Conservation (phyloP, 768 basidiomycete genomes). For the Pleurotus salmoneostramineus region DNA sequence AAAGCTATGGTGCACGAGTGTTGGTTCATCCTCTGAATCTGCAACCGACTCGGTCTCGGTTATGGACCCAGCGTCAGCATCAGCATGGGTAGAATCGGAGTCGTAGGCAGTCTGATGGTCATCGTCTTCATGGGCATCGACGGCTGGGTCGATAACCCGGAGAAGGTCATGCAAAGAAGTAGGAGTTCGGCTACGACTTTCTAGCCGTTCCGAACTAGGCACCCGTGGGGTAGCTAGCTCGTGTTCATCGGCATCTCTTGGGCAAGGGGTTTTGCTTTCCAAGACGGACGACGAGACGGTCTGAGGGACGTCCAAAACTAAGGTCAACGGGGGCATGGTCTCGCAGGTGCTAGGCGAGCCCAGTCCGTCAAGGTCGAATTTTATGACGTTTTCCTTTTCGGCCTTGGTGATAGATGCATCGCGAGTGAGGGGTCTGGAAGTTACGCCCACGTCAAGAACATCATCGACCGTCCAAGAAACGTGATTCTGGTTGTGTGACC, state of each 20-base stretch:
- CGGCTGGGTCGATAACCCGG: neutral
- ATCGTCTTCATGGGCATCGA: neutral
- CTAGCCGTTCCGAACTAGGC: neutral
- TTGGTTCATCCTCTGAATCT: neutral
- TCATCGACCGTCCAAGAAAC: neutral
- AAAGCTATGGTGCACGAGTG: neutral
- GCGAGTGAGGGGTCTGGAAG: neutral
- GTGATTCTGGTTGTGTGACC: conserved; percentile 14
- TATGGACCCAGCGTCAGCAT: neutral
- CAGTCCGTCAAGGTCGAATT: neutral
- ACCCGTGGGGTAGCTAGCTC: neutral
- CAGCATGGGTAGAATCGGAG: neutral
- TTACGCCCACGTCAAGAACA: neutral
- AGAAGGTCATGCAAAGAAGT: conserved; percentile 2
- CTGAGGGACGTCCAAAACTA: neutral
- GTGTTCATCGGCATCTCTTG: neutral
- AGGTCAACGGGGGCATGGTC: neutral
- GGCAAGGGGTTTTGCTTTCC: neutral
- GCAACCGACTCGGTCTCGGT: neutral
- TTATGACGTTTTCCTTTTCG: neutral
- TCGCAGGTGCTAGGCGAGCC: neutral
- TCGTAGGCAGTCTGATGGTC: neutral
- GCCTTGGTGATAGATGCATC: neutral
- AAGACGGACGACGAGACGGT: neutral
- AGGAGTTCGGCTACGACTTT: neutral